These are phyloP conservation scores for Calonectria pteridis DNA, from an alignment of 2,329 filamentous ascomycete genomes.

Conservation along the genomic window DNA sequence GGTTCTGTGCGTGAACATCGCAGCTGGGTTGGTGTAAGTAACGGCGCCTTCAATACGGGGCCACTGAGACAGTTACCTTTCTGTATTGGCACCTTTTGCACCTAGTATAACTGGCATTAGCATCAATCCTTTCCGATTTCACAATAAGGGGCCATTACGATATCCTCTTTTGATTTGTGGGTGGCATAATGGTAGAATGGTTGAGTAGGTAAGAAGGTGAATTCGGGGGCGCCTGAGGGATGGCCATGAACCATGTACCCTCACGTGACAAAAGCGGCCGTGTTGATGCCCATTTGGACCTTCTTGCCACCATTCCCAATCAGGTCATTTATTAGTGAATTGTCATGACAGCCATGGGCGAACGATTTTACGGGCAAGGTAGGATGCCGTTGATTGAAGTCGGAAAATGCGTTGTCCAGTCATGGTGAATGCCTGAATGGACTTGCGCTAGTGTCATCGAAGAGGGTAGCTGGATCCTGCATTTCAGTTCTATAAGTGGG, in stretches of 20 bases:
- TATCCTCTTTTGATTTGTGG: background rate
- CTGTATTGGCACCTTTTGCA: constrained; percentile 29
- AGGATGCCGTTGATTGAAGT: background rate
- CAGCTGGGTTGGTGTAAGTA: background rate
- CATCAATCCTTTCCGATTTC: background rate
- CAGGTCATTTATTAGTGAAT: background rate
- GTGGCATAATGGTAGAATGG: background rate
- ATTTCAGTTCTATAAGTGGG: background rate
- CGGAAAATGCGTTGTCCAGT: background rate
- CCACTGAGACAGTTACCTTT: constrained; percentile 2
- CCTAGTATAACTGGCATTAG: background rate
- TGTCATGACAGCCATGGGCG: background rate
- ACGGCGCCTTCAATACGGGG: background rate
- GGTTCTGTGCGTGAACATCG: constrained; percentile 28
- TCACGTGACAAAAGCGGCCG: background rate
- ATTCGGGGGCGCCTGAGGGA: background rate
- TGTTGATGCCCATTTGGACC: background rate
- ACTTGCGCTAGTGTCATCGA: background rate
- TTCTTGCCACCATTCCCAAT: constrained; percentile 3
- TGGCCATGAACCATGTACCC: background rate
- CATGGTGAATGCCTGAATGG: background rate
- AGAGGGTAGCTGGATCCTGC: background rate
- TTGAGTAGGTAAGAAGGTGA: background rate
- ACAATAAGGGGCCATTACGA: background rate
- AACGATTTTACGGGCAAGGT: background rate